Evolutionary conservation across 2,329 filamentous ascomycete species (phyloP), one percentile per base, ranked within the genome.

Genomic region (Talaromyces pinophilus): DNA sequence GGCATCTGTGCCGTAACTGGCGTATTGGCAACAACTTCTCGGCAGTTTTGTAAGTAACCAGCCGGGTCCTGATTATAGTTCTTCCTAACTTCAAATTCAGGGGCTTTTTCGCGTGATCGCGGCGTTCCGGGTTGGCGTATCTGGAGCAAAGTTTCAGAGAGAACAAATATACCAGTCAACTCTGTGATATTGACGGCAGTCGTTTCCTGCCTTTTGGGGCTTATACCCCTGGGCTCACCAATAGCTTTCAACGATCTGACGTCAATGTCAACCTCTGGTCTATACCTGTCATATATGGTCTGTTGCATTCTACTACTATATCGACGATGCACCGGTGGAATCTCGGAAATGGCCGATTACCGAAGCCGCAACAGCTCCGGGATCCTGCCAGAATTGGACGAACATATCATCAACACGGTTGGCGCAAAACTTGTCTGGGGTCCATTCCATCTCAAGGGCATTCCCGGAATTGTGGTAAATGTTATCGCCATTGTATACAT

Each of bases 191-290:
- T 73, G 3, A 74, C 75, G 13, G 69, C 75, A 5, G 48, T 67
- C 13, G 67, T 79, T 67, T 71, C 71, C 28, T 67, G 69, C 1
- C 73, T 84, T 4, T 72, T 84, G 15, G 78, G 78, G 1, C 73
- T 84, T 25, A 84, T 86, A 74, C 84, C 84, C 72, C 80, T 86
- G 54, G 83, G 82, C 15, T 84, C 81, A 8, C 68, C 77, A 5
- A 75, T 80, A 17, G 84, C 82, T 11, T 81, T 85, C 71, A 82
- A 84, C 71, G 81, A 80, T 67, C 79, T 85, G 66, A 76, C 81
- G 3, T 84, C 82, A 0, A 76, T 86, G 25, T 79, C 78, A 2
- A 75, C 82, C 42, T 77, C 78, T 13, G 79, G 80, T 0, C 74
- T 84, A 15, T 78, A 84, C 30, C 77, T 77, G 28, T 84, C 82